phyloP scores from a whole-genome alignment of 2,329 filamentous ascomycete genomes.

The Anthostomella pinea region DNA sequence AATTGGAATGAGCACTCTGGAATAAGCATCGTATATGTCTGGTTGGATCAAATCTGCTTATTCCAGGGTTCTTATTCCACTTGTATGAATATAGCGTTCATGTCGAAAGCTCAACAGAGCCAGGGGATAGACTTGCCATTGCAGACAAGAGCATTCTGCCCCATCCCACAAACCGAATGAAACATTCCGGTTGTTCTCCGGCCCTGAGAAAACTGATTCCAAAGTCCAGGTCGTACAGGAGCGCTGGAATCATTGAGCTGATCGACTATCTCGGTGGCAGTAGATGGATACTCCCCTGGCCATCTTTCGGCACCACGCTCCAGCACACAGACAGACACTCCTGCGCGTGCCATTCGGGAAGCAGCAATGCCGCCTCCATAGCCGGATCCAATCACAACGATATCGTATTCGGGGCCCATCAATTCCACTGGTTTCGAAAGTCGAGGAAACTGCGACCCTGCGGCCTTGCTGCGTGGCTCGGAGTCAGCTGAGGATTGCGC shows the following conservation, averaged over 20 bases:
- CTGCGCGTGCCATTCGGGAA: slow-evolving; percentile 59
- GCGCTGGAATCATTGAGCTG: slow-evolving; percentile 58
- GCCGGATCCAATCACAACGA: slow-evolving; percentile 65
- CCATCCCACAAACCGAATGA: slow-evolving; percentile 60
- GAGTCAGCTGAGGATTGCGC: too few relatives aligned
- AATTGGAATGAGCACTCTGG: too few relatives aligned
- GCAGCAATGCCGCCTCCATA: slow-evolving; percentile 67
- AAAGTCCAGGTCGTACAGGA: slow-evolving; percentile 41
- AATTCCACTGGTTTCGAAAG: slow-evolving; percentile 57
- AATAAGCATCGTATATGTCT: too few relatives aligned
- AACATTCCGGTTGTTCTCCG: slow-evolving; percentile 61
- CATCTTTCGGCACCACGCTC: slow-evolving; percentile 65
- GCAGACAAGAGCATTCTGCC: slow-evolving; percentile 60
- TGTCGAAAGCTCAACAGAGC: too few relatives aligned
- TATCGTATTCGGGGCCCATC: slow-evolving; percentile 58
- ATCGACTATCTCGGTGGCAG: slow-evolving; percentile 41
- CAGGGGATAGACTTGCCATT: slow-evolving; percentile 56
- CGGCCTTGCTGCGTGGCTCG: too few relatives aligned
- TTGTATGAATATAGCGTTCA: too few relatives aligned
- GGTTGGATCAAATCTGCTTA: too few relatives aligned
- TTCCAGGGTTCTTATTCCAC: too few relatives aligned
- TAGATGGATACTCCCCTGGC: slow-evolving; percentile 62
- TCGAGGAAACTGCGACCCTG: too few relatives aligned
- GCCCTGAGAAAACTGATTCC: slow-evolving; percentile 42
- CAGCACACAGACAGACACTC: slow-evolving; percentile 60